These are phyloP conservation scores for Leccinum olivaceopallidum DNA, from an alignment of 768 basidiomycete genomes.

Conservation along the genomic window DNA sequence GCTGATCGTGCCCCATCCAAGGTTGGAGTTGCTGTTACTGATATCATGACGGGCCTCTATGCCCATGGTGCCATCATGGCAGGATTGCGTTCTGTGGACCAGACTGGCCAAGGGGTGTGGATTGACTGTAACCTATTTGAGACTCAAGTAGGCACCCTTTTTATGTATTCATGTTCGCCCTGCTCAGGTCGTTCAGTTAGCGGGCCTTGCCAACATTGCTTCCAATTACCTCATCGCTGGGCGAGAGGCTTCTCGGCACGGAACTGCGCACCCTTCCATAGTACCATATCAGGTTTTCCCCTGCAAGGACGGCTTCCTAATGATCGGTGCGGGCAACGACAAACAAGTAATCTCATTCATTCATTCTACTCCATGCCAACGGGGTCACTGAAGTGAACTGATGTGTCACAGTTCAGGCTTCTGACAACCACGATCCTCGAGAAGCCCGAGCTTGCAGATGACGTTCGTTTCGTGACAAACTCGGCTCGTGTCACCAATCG, in stretches of 20 bases:
- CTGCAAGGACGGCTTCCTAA: constrained; percentile 84
- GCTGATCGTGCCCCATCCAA: constrained; percentile 83
- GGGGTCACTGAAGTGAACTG: constrained; percentile 15
- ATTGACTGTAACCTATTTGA: constrained; percentile 95
- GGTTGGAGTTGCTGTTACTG: constrained; percentile 94
- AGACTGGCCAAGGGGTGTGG: constrained; percentile 86
- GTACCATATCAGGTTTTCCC: constrained; percentile 93
- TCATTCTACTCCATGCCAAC: background rate
- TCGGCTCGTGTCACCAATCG: constrained; percentile 75
- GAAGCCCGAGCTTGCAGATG: constrained; percentile 54
- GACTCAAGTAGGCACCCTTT: constrained; percentile 60
- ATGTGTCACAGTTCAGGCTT: constrained; percentile 58
- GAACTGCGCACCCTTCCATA: constrained; percentile 93
- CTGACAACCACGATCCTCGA: constrained; percentile 65
- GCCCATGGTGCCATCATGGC: constrained; percentile 94
- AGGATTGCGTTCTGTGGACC: constrained; percentile 74
- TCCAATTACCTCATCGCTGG: constrained; percentile 91
- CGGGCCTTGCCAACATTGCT: constrained; percentile 89
- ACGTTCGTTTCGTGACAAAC: constrained; percentile 74
- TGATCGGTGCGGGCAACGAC: constrained; percentile 94
- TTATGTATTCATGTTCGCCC: constrained; percentile 1
- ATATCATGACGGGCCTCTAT: constrained; percentile 86
- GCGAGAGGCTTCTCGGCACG: constrained; percentile 78
- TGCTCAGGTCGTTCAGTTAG: constrained; percentile 53
- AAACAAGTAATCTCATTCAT: constrained; percentile 56